Evolutionary conservation across 495 filamentous ascomycete species (phyloP).

Genomic region (Xylona heveae): DNA sequence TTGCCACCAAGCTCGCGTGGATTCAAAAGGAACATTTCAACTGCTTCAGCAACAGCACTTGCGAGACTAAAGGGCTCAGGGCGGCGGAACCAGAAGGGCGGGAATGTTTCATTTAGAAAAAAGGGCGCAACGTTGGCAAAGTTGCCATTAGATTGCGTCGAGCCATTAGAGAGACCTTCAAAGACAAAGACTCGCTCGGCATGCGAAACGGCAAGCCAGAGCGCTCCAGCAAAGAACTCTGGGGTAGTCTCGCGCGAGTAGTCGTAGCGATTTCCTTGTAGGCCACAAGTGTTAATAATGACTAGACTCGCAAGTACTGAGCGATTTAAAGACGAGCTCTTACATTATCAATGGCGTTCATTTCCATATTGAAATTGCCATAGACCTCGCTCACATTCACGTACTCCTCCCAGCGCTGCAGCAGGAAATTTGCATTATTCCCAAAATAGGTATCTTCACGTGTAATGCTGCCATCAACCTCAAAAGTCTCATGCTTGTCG

Average conservation of each 20-base stretch:
- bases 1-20: slow-evolving; percentile 8
- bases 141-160: slow-evolving; percentile 5
- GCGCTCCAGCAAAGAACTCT: slow-evolving; percentile 9
- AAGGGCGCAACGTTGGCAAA: slow-evolving; percentile 11
- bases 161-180: slow-evolving; percentile 11
- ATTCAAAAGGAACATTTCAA: slow-evolving; percentile 7
- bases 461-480: slow-evolving; percentile 11
- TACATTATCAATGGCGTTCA: slow-evolving; percentile 7
- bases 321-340: too few relatives aligned
- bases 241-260: slow-evolving; percentile 10
- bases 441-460: slow-evolving; percentile 12
- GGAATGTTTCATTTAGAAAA: slow-evolving; percentile 13
- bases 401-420: slow-evolving; percentile 9
- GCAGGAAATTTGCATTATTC: slow-evolving; percentile 10
- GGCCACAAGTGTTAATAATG: too few relatives aligned
- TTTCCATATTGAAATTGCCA: slow-evolving; percentile 6
- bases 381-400: slow-evolving; percentile 6
- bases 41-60: slow-evolving; percentile 3
- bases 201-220: slow-evolving; percentile 9
- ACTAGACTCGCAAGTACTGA: too few relatives aligned
- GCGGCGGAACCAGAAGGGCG: slow-evolving; percentile 8
- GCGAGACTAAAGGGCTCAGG: slow-evolving; percentile 7
- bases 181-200: slow-evolving; percentile 12
- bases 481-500: slow-evolving; percentile 10
- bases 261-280: slow-evolving; percentile 8